Percentiles rank a stretch among this genome's conserved stretches.
phyloP scores from a whole-genome alignment of 192 early-diverging fungal species.

The Pecoramyces ruminantium region DNA sequence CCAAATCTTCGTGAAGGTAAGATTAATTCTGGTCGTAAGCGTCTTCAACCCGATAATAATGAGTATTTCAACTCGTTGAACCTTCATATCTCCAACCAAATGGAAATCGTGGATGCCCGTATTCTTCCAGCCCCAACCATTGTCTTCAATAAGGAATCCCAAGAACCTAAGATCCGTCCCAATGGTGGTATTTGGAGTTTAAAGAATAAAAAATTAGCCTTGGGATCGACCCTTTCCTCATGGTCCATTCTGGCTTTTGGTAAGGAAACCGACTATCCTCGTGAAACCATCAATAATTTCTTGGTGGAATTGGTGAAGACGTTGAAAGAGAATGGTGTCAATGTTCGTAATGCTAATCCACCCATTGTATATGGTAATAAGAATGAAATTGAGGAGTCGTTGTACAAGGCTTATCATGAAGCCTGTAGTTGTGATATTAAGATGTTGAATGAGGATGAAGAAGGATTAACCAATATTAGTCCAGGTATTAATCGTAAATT shows the following conservation, averaged over 20 bases:
- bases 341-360: conserved; percentile 6
- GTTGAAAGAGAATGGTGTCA: conserved; percentile 58
- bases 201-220: conserved; percentile 3
- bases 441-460: background rate
- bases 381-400: conserved; percentile 45
- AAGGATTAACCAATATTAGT: conserved; percentile 9
- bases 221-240: conserved; percentile 49
- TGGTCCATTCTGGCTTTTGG: conserved; percentile 72
- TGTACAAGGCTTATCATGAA: conserved; percentile 51
- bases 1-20: conserved; percentile 70
- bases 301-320: conserved; percentile 54
- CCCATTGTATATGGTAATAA: conserved; percentile 4
- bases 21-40: conserved; percentile 55
- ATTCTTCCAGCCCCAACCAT: conserved; percentile 65
- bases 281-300: conserved; percentile 46
- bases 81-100: conserved; percentile 36
- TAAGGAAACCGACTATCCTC: conserved; percentile 23
- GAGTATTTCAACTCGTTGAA: conserved; percentile 65
- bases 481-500: conserved; percentile 51
- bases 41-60: conserved; percentile 45
- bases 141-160: conserved; percentile 43
- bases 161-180: conserved; percentile 18
- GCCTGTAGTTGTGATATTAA: conserved; percentile 18
- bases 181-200: conserved; percentile 1
- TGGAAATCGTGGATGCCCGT: conserved; percentile 21